Base-by-base conservation (phyloP, 345 rosid species). In the Streptanthus diversifolius region DNA sequence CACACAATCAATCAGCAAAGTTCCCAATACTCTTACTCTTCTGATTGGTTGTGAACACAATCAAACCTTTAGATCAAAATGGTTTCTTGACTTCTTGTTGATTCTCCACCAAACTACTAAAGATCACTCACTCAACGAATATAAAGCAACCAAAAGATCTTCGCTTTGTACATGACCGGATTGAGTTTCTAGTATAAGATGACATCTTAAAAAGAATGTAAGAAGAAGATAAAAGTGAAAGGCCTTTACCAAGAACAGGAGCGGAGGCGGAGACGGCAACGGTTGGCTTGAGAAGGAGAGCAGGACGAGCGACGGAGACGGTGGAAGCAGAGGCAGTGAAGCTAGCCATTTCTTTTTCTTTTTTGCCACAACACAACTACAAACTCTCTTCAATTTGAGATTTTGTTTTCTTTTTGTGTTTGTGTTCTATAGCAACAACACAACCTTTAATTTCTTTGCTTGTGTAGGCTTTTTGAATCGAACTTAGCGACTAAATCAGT, bases 181-280 rank as follows among this genome's bases (percentile, higher is more conserved):
- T 11, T 30, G 36, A 70, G 12, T 44, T n/a, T 32, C 8, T 25
- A 63, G 29, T 5, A 33, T 4, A 47, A 66, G 45, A 75, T 52
- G 41, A 60, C 49, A 75, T 60, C 70, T 63, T n/a, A 41, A 0
- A 56, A 41, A 29, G 5, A 61, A 53, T 0, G 36, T 24, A 22
- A 35, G 43, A 36, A 30, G 54, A 64, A 18, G 68, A 66, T 5
- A n/a, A n/a, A 8, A 40, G 35, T 8, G 18, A 40, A 21, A 35
- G 48, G 64, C 37, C 10, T 33, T 77, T 83, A 93, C 97, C 95
- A 27, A 87, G 85, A 75, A 87, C 83, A 5, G 91, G 80, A 51
- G 87, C 69, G 4, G 87, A 78, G 47, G 87, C 69, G 4, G 87
- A 78, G 47, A 82, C 58, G 49, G 82, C 77, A 13, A 75, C 15